Evolutionary conservation across 2,329 filamentous ascomycete species (phyloP).

Genomic region (Sporothrix curviconia): DNA sequence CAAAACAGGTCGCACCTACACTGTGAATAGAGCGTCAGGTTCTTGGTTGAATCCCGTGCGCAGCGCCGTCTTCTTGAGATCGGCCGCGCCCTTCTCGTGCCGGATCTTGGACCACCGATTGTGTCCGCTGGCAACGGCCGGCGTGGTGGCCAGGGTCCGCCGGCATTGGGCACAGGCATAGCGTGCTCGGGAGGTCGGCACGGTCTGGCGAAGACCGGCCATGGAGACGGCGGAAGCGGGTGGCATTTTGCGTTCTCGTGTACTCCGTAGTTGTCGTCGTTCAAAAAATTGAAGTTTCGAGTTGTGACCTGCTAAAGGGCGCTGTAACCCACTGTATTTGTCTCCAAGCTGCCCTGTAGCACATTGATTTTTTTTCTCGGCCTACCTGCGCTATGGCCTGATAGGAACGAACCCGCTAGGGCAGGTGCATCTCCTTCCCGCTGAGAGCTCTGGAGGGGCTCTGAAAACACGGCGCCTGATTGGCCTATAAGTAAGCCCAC

Average conservation of each 20-base stretch:
- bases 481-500: background rate
- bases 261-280: background rate
- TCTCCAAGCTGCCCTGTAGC: too few species aligned
- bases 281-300: too few species aligned
- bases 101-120: slow-evolving; percentile 95
- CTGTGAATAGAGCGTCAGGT: slow-evolving; percentile 69
- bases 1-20: slow-evolving; percentile 38
- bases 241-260: background rate
- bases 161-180: slow-evolving; percentile 41
- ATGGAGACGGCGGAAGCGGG: background rate
- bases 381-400: too few species aligned
- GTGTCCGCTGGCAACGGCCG: slow-evolving; percentile 58
- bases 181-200: slow-evolving; percentile 6
- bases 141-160: slow-evolving; percentile 42
- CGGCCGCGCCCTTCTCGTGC: slow-evolving; percentile 85
- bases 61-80: slow-evolving; percentile 68
- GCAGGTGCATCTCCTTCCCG: background rate
- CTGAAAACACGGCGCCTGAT: slow-evolving; percentile 1
- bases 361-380: too few species aligned
- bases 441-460: slow-evolving; percentile 10
- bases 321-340: too few species aligned
- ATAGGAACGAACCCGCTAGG: too few species aligned
- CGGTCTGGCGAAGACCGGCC: background rate
- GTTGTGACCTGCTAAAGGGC: background rate
- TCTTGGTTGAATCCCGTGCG: slow-evolving; percentile 62